A percentile compares a stretch with the other conserved stretches of the same genome.
phyloP scores from a whole-genome alignment of 768 basidiomycete genomes.

The Chiua virens region DNA sequence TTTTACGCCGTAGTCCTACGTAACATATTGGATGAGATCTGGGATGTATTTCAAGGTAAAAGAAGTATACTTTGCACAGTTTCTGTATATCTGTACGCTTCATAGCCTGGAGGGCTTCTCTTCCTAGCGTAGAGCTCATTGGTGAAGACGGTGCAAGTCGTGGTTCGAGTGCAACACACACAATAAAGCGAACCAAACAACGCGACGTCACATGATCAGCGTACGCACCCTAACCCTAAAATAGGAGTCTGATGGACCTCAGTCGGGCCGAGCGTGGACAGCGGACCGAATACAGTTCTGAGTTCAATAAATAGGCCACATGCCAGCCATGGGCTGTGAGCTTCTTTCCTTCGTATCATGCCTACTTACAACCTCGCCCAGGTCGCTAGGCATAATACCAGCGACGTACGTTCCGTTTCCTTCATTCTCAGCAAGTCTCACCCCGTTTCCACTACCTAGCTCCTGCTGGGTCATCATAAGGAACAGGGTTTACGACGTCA shows the following conservation, averaged over 20 bases:
- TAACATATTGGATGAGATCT: constrained; percentile 15
- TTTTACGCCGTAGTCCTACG: constrained; percentile 74
- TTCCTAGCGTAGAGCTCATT: constrained; percentile 44
- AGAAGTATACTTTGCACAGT: constrained; percentile 53
- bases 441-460: constrained; percentile 31
- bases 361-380: constrained; percentile 52
- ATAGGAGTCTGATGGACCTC: no score
- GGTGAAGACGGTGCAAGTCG: constrained; percentile 20
- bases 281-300: no score
- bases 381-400: constrained; percentile 58
- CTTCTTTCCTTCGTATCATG: constrained; percentile 12
- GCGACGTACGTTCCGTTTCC: constrained; percentile 38
- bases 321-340: neutral
- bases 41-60: constrained; percentile 13
- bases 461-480: constrained; percentile 86
- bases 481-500: constrained; percentile 83
- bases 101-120: constrained; percentile 53
- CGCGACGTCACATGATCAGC: constrained; percentile 45
- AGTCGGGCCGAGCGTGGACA: no score
- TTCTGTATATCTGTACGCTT: constrained; percentile 56
- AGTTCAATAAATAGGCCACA: no score
- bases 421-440: constrained; percentile 6
- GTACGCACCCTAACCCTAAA: neutral
- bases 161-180: constrained; percentile 49
- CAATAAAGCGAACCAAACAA: constrained; percentile 47